Evolutionary conservation across 345 rosid genomes (phyloP).

Genomic region (Ailanthus altissimus): DNA sequence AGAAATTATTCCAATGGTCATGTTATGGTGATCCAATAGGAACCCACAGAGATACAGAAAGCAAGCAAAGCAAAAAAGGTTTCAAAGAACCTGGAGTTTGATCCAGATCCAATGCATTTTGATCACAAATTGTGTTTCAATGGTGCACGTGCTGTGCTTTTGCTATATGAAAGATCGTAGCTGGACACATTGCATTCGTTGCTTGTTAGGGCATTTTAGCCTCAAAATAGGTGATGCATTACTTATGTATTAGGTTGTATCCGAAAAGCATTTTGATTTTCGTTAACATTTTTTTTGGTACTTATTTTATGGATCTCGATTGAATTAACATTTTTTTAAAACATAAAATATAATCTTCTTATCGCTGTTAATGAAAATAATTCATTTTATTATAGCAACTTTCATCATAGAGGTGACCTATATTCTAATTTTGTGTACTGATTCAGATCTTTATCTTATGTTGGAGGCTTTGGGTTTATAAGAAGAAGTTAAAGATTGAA

Average conservation of each 20-base stretch:
- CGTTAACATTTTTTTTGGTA: neutral
- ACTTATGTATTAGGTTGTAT: too few species aligned
- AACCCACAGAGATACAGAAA: slow-evolving; percentile 6
- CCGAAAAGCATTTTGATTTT: neutral
- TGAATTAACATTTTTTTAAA: too few species aligned
- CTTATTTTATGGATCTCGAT: too few species aligned
- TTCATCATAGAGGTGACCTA: too few species aligned
- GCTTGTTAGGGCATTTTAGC: neutral
- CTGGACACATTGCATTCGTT: neutral
- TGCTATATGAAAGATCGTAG: neutral
- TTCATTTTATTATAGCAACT: too few species aligned
- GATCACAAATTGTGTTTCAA: neutral
- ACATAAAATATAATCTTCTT: too few species aligned
- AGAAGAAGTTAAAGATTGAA: too few species aligned
- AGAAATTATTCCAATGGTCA: neutral
- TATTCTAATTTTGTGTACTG: too few species aligned
- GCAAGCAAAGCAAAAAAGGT: neutral
- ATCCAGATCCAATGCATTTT: neutral
- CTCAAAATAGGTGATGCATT: neutral
- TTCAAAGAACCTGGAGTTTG: slow-evolving; percentile 15
- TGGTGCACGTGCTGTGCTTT: neutral
- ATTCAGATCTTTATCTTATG: too few species aligned
- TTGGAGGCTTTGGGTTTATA: too few species aligned
- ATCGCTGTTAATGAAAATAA: too few species aligned
- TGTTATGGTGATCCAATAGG: neutral